Evolutionary conservation across 148 eudicot species (phyloP), one percentile per base, ranked within the genome.

Genomic region (Cornus florida): DNA sequence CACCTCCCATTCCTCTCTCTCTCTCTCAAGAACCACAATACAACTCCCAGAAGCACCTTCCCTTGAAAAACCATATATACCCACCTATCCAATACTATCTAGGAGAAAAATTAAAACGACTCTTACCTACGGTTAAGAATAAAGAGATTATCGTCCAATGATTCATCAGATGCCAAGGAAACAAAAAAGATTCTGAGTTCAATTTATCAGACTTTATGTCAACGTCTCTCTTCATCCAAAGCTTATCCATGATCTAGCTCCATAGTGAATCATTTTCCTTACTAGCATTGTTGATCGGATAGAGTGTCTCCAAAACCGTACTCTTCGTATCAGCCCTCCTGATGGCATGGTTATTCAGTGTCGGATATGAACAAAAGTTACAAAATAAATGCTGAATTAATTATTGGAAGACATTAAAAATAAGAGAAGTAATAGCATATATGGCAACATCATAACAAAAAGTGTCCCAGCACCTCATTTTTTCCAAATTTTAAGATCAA

Each of bases 141-240:
- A 24, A 87, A 77, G 46, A 92, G 86, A 28, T 86, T 81, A 75
- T 81, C 72, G 41, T 88, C 86, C 62, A 67, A 46, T 20, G 91
- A 87, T 80, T 85, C 75, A 96, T 74, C 71, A 96, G 87, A 90
- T 96, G 98, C 98, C 98, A 96, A 53, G 99, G 99, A 82, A 91
- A 92, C 77, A 88, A 79, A 67, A 92, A 78, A 74, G 89, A 74
- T 17, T 88, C 83, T 48, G 90, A 82, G 84, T 87, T 79, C 75
- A 76, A 75, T 43, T 84, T 89, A 59, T 86, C 90, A 35, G 94
- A 82, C 75, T 75, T 81, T 64, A 28, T 14, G 75, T 76, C 72
- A 28, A 38, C 73, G 32, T 81, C 82, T 76, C 76, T 83, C 70
- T 81, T 81, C 48, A 70, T 78, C 86, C 95, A 82, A 65, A 96